These are phyloP conservation scores for Naganishia onofrii DNA, from an alignment of 768 basidiomycete species.

Conservation along the genomic window DNA sequence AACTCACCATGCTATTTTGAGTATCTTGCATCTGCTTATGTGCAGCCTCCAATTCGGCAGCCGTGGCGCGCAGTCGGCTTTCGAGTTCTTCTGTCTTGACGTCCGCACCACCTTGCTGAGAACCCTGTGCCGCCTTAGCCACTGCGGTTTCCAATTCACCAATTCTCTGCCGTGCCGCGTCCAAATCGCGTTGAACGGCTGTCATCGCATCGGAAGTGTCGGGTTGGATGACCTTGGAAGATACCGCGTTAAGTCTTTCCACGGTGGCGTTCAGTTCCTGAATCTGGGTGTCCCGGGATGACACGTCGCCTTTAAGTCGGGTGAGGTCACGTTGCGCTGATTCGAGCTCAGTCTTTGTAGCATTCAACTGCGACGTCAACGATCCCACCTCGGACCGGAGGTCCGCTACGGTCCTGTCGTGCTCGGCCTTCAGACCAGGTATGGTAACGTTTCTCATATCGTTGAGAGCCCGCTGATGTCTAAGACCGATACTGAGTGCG, in stretches of 20 bases:
- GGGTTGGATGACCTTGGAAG: background rate
- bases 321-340: conserved; percentile 9
- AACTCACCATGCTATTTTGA: conserved; percentile 6
- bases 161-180: conserved; percentile 11
- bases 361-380: conserved; percentile 1
- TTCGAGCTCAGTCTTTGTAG: conserved; percentile 9
- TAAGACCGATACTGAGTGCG: background rate
- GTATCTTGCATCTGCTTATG: conserved; percentile 9
- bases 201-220: background rate
- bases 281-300: conserved; percentile 6
- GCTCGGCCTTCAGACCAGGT: background rate
- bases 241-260: background rate
- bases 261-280: background rate
- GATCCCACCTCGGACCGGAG: background rate
- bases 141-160: conserved; percentile 19
- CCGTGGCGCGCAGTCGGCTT: background rate
- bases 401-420: conserved; percentile 14
- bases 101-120: background rate
- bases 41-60: conserved; percentile 11
- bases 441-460: background rate
- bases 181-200: conserved; percentile 22
- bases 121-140: background rate
- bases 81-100: background rate
- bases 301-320: conserved; percentile 6
- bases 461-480: background rate